Conservation (phyloP, 202 grass and related monocot genomes). For the Eragrostis tef region DNA sequence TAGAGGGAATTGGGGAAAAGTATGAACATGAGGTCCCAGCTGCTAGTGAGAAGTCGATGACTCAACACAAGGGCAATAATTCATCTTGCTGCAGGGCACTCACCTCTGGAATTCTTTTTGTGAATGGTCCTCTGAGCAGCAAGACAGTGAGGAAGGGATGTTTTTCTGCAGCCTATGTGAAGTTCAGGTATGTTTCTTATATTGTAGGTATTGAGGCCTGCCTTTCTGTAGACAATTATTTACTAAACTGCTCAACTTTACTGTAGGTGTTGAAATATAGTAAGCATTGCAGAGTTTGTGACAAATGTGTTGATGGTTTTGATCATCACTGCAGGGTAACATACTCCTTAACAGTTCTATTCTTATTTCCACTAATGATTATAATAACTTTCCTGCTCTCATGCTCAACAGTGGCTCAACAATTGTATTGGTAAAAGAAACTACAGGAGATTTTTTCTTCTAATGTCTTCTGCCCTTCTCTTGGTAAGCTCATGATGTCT, state of each 20-base stretch:
- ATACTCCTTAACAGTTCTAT: slow-evolving; percentile 7
- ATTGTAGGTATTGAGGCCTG: slow-evolving; percentile 49
- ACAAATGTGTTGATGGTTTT: slow-evolving; percentile 98
- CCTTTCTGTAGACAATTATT: slow-evolving; percentile 20
- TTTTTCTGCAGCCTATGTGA: slow-evolving; percentile 98
- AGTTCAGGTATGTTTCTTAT: slow-evolving; percentile 73
- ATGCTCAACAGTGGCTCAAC: slow-evolving; percentile 85
- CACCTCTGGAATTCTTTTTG: slow-evolving; percentile 51
- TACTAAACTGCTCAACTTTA: slow-evolving; percentile 2
- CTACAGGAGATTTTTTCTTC: slow-evolving; percentile 91
- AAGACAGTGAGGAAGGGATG: slow-evolving; percentile 86
- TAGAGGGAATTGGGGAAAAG: slow-evolving; percentile 54
- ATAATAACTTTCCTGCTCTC: slow-evolving; percentile 27
- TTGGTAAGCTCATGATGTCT: slow-evolving; percentile 71
- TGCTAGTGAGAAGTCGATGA: slow-evolving; percentile 46
- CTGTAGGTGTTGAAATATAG: slow-evolving; percentile 94
- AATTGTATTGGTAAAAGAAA: slow-evolving; percentile 98
- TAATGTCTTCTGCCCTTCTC: slow-evolving; percentile 82
- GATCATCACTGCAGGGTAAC: slow-evolving; percentile 99
- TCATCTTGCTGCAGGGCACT: slow-evolving; percentile 56
- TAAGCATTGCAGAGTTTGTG: slow-evolving; percentile 97
- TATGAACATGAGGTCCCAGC: slow-evolving; percentile 31
- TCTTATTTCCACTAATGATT: slow-evolving; percentile 29
- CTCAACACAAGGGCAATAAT: slow-evolving; percentile 53
- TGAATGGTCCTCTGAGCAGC: slow-evolving; percentile 74